Conservation (phyloP, 1,284 basidiomycete genomes). For the Lentinula novae-zelandiae region DNA sequence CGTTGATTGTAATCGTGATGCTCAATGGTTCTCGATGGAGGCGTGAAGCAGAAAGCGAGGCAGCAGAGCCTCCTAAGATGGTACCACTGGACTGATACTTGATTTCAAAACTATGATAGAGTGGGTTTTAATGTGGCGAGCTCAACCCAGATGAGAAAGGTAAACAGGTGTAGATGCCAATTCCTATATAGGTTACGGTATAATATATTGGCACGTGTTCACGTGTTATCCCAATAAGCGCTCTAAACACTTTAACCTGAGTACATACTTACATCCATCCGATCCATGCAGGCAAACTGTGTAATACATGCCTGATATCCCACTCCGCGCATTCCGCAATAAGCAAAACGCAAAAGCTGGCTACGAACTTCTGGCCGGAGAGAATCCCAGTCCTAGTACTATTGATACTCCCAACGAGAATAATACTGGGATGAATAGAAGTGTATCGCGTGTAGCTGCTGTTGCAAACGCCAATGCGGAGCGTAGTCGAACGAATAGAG, state of each 20-base stretch:
- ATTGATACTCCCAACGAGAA: neutral
- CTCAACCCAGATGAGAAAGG: too few species aligned
- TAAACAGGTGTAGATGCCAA: too few species aligned
- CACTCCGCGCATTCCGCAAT: constrained; percentile 55
- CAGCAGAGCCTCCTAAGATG: neutral
- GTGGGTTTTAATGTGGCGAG: too few species aligned
- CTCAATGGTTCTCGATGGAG: constrained; percentile 45
- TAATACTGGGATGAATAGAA: constrained; percentile 21
- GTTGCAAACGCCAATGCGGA: constrained; percentile 35
- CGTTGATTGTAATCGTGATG: constrained; percentile 51
- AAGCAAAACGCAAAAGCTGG: constrained; percentile 33
- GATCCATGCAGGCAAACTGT: neutral
- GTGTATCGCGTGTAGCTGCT: constrained; percentile 28
- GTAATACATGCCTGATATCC: constrained; percentile 63
- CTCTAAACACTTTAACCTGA: too few species aligned
- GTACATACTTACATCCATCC: too few species aligned
- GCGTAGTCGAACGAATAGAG: constrained; percentile 19
- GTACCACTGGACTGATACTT: neutral
- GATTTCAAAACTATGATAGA: neutral
- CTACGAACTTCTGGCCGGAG: constrained; percentile 42
- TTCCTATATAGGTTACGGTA: too few species aligned
- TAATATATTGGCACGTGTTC: too few species aligned
- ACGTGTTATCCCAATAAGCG: too few species aligned
- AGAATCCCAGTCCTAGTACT: constrained; percentile 24
- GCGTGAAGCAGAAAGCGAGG: constrained; percentile 30